These are phyloP conservation scores for Thelephora aurantiotincta DNA, from an alignment of 768 basidiomycete species.

Conservation along the genomic window DNA sequence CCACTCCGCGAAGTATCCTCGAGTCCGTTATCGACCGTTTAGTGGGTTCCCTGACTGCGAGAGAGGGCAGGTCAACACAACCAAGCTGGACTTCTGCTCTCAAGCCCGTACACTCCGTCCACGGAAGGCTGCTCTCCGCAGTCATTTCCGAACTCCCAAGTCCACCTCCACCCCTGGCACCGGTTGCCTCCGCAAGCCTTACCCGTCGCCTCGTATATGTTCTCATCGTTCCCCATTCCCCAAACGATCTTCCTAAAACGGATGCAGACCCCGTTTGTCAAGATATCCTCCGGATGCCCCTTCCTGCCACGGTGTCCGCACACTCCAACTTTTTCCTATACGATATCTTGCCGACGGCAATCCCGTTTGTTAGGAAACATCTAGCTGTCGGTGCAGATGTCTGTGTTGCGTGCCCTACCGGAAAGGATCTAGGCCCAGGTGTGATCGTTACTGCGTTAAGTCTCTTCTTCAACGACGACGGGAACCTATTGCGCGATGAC, in stretches of 20 bases:
- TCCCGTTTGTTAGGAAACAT: constrained; percentile 28
- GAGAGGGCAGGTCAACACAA: no score
- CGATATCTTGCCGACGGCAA: constrained; percentile 31
- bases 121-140: constrained; percentile 29
- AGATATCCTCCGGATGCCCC: constrained; percentile 7
- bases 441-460: constrained; percentile 46
- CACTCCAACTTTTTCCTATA: constrained; percentile 19
- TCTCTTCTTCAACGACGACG: constrained; percentile 42
- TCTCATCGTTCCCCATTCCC: constrained; percentile 10
- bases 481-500: constrained; percentile 10
- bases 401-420: constrained; percentile 40
- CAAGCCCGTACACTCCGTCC: constrained; percentile 22
- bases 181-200: neutral
- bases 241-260: neutral
- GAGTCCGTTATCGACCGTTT: constrained; percentile 23
- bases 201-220: constrained; percentile 15
- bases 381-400: constrained; percentile 23
- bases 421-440: constrained; percentile 51
- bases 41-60: no score
- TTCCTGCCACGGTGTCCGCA: constrained; percentile 13
- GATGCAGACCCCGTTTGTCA: neutral
- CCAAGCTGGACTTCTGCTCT: neutral
- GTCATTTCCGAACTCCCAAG: constrained; percentile 16
- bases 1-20: constrained; percentile 32
- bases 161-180: neutral